Evolutionary conservation across 305 asterid genomes (phyloP).

Genomic region (Fraxinus baroniana): DNA sequence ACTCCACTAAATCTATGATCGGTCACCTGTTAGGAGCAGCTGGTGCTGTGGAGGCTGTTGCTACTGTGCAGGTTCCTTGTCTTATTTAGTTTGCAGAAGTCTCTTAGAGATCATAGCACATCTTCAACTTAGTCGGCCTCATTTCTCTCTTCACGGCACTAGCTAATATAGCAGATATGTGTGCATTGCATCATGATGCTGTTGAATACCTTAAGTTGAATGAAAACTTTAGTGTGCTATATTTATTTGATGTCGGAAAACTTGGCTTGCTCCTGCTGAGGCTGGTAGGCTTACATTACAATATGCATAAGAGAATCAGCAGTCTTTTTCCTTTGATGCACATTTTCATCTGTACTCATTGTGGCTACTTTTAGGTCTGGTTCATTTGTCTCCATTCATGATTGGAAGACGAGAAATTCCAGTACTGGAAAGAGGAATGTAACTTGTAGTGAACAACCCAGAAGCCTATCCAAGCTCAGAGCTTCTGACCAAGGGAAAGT

Average conservation of each 20-base stretch:
- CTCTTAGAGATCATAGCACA: not conserved
- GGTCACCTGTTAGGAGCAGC: conserved; percentile 94
- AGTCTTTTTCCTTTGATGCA: not conserved
- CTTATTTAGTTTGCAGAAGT: conserved; percentile 17
- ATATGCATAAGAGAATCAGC: not conserved
- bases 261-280: not conserved
- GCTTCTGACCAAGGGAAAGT: not conserved
- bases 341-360: not conserved
- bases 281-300: not conserved
- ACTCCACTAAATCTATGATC: conserved; percentile 88
- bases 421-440: not conserved
- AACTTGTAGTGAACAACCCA: not conserved
- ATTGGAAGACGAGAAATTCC: not conserved
- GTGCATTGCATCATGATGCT: not conserved
- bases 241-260: not conserved
- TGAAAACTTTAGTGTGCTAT: not conserved
- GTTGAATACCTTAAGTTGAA: not conserved
- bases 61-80: conserved; percentile 71
- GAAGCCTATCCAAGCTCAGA: not conserved
- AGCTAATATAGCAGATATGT: not conserved
- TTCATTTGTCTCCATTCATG: not conserved
- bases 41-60: conserved; percentile 96
- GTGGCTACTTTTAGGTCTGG: not conserved
- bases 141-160: not conserved
- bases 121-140: not conserved